Percentiles rank a stretch among this genome's conserved stretches.
These are phyloP conservation scores for Penicillium malachiteum DNA, from an alignment of 495 filamentous ascomycete genomes.

Conservation along the genomic window DNA sequence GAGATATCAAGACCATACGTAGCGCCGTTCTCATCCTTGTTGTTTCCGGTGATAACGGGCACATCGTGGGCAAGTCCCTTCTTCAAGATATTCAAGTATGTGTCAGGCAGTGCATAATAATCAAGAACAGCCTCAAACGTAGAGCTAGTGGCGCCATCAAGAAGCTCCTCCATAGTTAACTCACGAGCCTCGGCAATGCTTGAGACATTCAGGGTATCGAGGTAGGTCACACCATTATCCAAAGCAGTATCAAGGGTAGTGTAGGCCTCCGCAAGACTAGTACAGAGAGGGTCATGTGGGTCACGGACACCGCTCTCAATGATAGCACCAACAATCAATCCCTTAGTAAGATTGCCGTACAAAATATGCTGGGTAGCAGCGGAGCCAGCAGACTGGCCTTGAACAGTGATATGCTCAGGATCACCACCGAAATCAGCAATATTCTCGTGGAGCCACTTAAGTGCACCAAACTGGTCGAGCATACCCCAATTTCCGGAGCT, in stretches of 20 bases:
- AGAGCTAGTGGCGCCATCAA: constrained; percentile 9
- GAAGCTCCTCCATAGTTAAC: constrained; percentile 24
- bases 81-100: constrained; percentile 23
- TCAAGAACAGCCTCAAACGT: constrained; percentile 33
- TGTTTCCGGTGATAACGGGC: constrained; percentile 35
- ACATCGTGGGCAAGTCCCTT: constrained; percentile 36
- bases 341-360: constrained; percentile 28
- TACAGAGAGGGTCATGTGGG: constrained; percentile 26
- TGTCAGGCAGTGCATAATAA: constrained; percentile 26
- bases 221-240: constrained; percentile 21
- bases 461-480: constrained; percentile 35
- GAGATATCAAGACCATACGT: constrained; percentile 20
- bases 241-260: constrained; percentile 24
- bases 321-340: constrained; percentile 28
- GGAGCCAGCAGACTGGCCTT: constrained; percentile 47
- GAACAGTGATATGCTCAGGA: constrained; percentile 52
- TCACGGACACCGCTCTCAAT: constrained; percentile 29
- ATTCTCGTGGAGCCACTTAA: constrained; percentile 34
- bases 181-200: constrained; percentile 27
- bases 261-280: constrained; percentile 28
- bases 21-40: constrained; percentile 31
- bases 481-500: constrained; percentile 48
- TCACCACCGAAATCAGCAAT: constrained; percentile 46
- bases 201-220: constrained; percentile 21
- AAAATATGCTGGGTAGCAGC: constrained; percentile 42